Evolutionary conservation across 1,284 basidiomycete species (phyloP).

Genomic region (Fomitiporia mediterranea): DNA sequence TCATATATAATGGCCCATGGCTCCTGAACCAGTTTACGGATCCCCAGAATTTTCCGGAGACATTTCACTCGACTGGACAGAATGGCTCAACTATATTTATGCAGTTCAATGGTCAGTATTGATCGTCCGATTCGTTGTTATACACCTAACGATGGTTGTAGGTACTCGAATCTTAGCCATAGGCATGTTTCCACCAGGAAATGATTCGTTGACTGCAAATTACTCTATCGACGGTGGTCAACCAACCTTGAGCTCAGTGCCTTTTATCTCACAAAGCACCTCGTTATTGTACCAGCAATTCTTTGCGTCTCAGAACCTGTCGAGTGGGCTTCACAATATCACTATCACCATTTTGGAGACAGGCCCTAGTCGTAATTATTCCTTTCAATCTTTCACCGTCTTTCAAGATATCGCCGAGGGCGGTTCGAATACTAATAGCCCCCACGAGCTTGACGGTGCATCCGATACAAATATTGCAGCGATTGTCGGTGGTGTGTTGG

Average conservation of each 20-base stretch:
- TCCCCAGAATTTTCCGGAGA: background rate
- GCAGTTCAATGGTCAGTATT: constrained; percentile 5
- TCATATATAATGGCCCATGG: background rate
- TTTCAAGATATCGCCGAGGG: too few species aligned
- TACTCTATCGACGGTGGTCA: constrained; percentile 8
- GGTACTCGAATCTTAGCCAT: too few species aligned
- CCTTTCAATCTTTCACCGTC: background rate
- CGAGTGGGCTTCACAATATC: background rate
- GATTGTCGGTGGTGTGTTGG: background rate
- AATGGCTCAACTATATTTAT: background rate
- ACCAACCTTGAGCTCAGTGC: background rate
- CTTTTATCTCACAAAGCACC: background rate
- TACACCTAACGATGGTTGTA: too few species aligned
- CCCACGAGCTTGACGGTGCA: background rate
- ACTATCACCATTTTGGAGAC: constrained; percentile 1
- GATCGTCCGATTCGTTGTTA: too few species aligned
- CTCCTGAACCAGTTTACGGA: too few species aligned
- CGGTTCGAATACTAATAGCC: too few species aligned
- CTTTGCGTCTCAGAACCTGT: constrained; percentile 1
- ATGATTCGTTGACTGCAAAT: constrained; percentile 10
- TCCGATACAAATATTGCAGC: background rate
- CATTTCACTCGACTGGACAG: constrained; percentile 2
- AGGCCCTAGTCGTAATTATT: constrained; percentile 1
- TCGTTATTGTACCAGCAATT: background rate
- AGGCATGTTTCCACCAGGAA: constrained; percentile 5